Evolutionary conservation across 1,284 basidiomycete species (phyloP), one percentile per base, ranked within the genome.

Genomic region (Rhodotorula sp.): DNA sequence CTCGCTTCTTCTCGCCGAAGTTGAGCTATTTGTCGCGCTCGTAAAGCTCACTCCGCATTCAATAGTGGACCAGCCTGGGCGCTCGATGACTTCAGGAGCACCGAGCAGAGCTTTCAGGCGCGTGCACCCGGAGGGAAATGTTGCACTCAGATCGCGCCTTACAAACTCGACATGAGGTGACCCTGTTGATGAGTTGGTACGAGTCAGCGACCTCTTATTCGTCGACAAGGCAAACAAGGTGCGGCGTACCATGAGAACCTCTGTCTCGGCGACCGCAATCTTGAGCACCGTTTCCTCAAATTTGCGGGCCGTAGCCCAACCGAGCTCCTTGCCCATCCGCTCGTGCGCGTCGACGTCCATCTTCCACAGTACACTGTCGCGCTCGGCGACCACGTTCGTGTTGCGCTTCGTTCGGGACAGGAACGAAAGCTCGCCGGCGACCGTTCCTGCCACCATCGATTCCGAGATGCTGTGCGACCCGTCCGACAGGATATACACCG

Each of bases 391-490:
- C 34, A 91, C 91, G 5, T 89, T 92, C n/a, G 92, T 89, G 79
- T 95, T 97, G 60, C 94, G 84, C 31, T 86, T 84, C 54, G 89
- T 84, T 23, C 87, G 87, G 14, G 91, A 88, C 34, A 97, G 82
- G 50, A 89, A 90, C 0, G 90, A 89, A 66, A 97, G 81, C 81
- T 97, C 94, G 2, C 94, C 94, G 3, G 93, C 92, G 8, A 95
- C 83, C 0, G 92, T 92, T 2, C 93, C 93, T 2, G 93, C 88
- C 0, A 95, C 91, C 93, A 95, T 97, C 7, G 72, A 73, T 57
- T 79, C 77, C 66, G 31, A 54, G 58, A 73, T 91, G 82, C 93
- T 91, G 78, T 91, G 88, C 60, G 92, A 87, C 16, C 82, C 80
- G 43, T 86, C 85, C 12, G 85, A 83, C 74, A 89, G 86, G 64